Conservation (phyloP, 1,284 basidiomycete species). For the Cryptococcus jaspeensis region DNA sequence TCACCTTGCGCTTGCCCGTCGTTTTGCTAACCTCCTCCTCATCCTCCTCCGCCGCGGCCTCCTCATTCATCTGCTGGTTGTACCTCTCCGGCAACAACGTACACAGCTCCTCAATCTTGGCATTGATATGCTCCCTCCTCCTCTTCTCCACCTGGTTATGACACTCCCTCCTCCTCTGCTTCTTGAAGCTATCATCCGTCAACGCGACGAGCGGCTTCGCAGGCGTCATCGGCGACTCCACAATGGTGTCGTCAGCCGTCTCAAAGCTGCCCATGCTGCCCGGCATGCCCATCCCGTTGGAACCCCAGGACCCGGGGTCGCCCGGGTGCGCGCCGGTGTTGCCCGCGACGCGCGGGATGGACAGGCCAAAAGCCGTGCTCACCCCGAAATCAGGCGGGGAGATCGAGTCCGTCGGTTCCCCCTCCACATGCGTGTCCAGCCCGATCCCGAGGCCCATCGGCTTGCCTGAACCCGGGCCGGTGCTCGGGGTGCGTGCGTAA, state of each 20-base stretch:
- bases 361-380: slow-evolving; percentile 21
- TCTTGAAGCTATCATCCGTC: slow-evolving; percentile 35
- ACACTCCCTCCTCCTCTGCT: slow-evolving; percentile 44
- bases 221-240: slow-evolving; percentile 41
- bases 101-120: slow-evolving; percentile 48
- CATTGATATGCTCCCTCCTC: slow-evolving; percentile 48
- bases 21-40: slow-evolving; percentile 31
- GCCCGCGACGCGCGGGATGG: slow-evolving; percentile 25
- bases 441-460: slow-evolving; percentile 22
- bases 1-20: slow-evolving; percentile 36
- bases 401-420: slow-evolving; percentile 26
- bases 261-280: slow-evolving; percentile 28
- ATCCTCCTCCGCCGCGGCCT: slow-evolving; percentile 35
- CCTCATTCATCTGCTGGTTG: slow-evolving; percentile 21
- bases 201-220: slow-evolving; percentile 24
- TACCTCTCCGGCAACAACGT: slow-evolving; percentile 39
- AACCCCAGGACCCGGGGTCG: slow-evolving; percentile 13
- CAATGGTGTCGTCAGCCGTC: slow-evolving; percentile 24
- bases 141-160: slow-evolving; percentile 50
- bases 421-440: slow-evolving; percentile 32
- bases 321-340: slow-evolving; percentile 5
- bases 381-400: slow-evolving; percentile 25
- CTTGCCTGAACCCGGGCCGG: slow-evolving; percentile 8
- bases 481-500: slow-evolving; percentile 1
- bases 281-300: slow-evolving; percentile 25